Conservation (phyloP, 257 asterid species). For the Apocynum venetum region DNA sequence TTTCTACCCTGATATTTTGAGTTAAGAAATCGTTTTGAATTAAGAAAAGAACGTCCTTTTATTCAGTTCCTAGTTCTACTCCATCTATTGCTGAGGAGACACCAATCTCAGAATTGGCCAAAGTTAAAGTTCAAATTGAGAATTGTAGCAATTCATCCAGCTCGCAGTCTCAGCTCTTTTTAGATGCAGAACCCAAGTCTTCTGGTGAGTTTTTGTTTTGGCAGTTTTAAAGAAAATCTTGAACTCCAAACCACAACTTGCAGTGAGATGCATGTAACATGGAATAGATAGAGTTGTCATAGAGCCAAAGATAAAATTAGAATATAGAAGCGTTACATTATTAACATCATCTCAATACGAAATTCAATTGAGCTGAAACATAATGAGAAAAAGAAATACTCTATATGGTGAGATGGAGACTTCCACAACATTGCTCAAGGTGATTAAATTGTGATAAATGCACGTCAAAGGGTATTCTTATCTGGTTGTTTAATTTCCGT, state of each 20-base stretch:
- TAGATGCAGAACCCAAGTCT: slow-evolving; percentile 24
- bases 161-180: slow-evolving; percentile 16
- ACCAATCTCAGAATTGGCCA: slow-evolving; percentile 47
- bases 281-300: neutral
- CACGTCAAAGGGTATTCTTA: neutral
- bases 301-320: neutral
- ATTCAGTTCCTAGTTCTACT: slow-evolving; percentile 30
- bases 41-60: neutral
- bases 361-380: neutral
- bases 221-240: slow-evolving; percentile 10
- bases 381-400: neutral
- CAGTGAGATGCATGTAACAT: neutral
- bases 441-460: neutral
- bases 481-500: neutral
- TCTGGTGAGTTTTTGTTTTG: slow-evolving; percentile 35
- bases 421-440: neutral
- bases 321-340: neutral
- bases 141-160: slow-evolving; percentile 26
- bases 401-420: neutral
- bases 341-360: neutral
- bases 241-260: neutral
- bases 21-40: neutral
- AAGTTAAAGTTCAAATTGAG: slow-evolving; percentile 24
- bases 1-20: neutral
- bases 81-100: slow-evolving; percentile 60